phyloP scores from a whole-genome alignment of 2,329 filamentous ascomycete genomes.

The Aureobasidium sp. region DNA sequence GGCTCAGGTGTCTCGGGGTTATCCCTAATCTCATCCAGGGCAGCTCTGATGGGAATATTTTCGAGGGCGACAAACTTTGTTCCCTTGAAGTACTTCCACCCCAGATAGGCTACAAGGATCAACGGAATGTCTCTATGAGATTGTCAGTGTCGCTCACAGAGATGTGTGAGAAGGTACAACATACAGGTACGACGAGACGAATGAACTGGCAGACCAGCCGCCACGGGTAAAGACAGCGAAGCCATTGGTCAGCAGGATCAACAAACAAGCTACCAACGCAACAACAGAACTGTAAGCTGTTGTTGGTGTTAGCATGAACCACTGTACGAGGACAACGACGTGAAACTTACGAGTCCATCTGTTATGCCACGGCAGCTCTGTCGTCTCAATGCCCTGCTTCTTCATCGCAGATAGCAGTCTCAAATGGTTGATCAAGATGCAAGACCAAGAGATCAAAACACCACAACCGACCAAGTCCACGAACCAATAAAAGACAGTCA shows the following conservation, averaged over 20 bases:
- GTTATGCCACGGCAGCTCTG: conserved; percentile 23
- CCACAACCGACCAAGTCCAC: conserved; percentile 37
- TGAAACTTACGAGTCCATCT: conserved; percentile 33
- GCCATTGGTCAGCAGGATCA: conserved; percentile 34
- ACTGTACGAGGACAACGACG: no score
- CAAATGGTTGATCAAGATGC: conserved; percentile 23
- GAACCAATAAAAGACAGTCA: conserved; percentile 41
- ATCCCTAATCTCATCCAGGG: conserved; percentile 3
- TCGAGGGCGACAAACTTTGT: conserved; percentile 21
- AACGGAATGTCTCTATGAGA: conserved; percentile 22
- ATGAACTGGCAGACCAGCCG: conserved; percentile 23
- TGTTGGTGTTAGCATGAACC: no score
- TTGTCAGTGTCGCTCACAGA: not conserved
- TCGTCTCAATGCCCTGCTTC: conserved; percentile 23
- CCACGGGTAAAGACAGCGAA: conserved; percentile 26
- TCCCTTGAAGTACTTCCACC: conserved; percentile 23
- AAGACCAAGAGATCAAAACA: conserved; percentile 26
- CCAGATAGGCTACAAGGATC: conserved; percentile 24
- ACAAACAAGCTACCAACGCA: conserved; percentile 20
- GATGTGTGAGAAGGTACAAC: not conserved
- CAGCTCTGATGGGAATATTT: conserved; percentile 4
- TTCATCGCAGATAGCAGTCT: conserved; percentile 22
- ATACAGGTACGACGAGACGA: conserved; percentile 24
- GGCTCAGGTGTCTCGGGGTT: conserved; percentile 1
- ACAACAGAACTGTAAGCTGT: conserved; percentile 2